Evolutionary conservation across 1,139 yeast genomes (phyloP).

Genomic region (Candida gigantensis): DNA sequence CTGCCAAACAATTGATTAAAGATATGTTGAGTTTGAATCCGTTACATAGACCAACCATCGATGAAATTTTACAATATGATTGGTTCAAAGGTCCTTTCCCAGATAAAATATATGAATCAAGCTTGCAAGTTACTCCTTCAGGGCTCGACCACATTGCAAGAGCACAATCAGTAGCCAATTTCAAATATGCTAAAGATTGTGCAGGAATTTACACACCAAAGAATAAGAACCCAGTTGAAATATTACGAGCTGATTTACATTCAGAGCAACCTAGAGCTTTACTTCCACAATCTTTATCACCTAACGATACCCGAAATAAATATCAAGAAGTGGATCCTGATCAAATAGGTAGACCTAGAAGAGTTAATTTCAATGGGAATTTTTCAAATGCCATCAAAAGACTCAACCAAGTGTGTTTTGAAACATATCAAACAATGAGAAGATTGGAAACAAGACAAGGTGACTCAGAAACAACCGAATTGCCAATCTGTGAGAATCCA

Average conservation of each 20-base stretch:
- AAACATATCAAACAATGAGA: slow-evolving; percentile 45
- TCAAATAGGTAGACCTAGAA: slow-evolving; percentile 40
- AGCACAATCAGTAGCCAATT: slow-evolving; percentile 69
- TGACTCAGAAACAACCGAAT: slow-evolving; percentile 35
- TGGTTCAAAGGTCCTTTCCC: slow-evolving; percentile 92
- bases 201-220: slow-evolving; percentile 64
- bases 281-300: slow-evolving; percentile 87
- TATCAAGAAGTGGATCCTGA: slow-evolving; percentile 69
- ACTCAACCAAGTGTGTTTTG: slow-evolving; percentile 41
- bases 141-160: slow-evolving; percentile 54
- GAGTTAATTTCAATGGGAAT: slow-evolving; percentile 44
- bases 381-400: slow-evolving; percentile 42
- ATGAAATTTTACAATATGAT: slow-evolving; percentile 75
- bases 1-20: slow-evolving; percentile 70
- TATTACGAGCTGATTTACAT: slow-evolving; percentile 67
- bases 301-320: slow-evolving; percentile 86
- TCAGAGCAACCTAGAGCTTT: slow-evolving; percentile 70
- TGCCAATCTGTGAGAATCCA: slow-evolving; percentile 59
- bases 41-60: slow-evolving; percentile 73
- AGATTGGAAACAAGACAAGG: slow-evolving; percentile 40
- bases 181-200: slow-evolving; percentile 61
- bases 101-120: slow-evolving; percentile 59
- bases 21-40: slow-evolving; percentile 81
- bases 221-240: slow-evolving; percentile 65
- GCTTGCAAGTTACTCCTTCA: slow-evolving; percentile 61